These are phyloP conservation scores for Trichoderma gracile DNA, from an alignment of 2,329 filamentous ascomycete genomes.

Conservation along the genomic window DNA sequence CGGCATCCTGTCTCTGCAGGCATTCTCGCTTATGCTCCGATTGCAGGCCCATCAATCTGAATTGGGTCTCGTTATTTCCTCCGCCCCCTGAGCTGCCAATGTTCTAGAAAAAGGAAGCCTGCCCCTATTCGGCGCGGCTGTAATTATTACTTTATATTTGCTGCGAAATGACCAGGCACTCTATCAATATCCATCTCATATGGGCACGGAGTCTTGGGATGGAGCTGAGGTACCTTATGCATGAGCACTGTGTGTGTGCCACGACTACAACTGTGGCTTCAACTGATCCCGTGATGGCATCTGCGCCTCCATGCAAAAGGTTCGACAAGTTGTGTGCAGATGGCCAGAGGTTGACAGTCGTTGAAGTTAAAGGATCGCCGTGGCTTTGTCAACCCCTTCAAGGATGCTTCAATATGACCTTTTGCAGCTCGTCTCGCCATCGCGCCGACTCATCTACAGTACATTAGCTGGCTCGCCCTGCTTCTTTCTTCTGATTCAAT, in stretches of 20 bases:
- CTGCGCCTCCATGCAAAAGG: too few species aligned
- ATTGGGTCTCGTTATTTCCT: constrained; percentile 4
- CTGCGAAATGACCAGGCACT: constrained; percentile 8
- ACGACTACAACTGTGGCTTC: constrained; percentile 1
- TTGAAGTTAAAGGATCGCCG: too few species aligned
- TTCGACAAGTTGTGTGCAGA: too few species aligned
- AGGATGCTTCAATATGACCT: too few species aligned
- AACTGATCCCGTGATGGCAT: too few species aligned
- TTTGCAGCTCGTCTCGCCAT: too few species aligned
- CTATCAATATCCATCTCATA: neutral
- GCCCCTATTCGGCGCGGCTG: constrained; percentile 16
- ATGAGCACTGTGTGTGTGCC: neutral
- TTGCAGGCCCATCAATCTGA: constrained; percentile 18
- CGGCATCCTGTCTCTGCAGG: neutral
- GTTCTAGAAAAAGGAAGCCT: constrained; percentile 13
- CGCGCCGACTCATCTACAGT: too few species aligned
- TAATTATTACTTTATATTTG: neutral
- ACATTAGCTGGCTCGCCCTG: too few species aligned
- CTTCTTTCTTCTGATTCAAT: neutral
- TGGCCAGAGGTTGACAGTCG: too few species aligned
- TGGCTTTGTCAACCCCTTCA: too few species aligned
- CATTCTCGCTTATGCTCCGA: constrained; percentile 11
- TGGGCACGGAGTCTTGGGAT: constrained; percentile 18
- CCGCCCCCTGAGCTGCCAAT: constrained; percentile 11
- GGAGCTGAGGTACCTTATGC: constrained; percentile 5